A percentile compares a stretch with the other conserved stretches of the same genome.
Evolutionary conservation across 1,284 basidiomycete species (phyloP).

Genomic region (Trichosporon sp.): DNA sequence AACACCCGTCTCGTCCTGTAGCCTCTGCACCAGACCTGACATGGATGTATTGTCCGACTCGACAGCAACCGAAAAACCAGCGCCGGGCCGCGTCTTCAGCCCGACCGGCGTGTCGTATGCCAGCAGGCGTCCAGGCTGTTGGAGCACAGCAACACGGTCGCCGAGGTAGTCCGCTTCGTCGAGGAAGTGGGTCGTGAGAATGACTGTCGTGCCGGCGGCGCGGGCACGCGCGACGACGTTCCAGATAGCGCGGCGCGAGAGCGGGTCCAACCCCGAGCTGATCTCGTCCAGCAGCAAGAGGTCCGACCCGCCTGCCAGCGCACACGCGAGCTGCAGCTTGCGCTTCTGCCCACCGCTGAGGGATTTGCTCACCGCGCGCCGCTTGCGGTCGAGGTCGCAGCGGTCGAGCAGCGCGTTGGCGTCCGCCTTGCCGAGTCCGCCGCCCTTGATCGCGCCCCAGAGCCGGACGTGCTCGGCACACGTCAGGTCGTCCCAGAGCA

Average conservation of each 20-base stretch:
- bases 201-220: slow-evolving; percentile 55
- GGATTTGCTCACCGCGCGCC: slow-evolving; percentile 60
- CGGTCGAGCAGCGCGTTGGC: slow-evolving; percentile 57
- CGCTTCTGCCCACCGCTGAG: slow-evolving; percentile 75
- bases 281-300: slow-evolving; percentile 69
- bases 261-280: slow-evolving; percentile 72
- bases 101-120: slow-evolving; percentile 67
- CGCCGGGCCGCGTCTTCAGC: slow-evolving; percentile 65
- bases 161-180: slow-evolving; percentile 76
- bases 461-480: slow-evolving; percentile 68
- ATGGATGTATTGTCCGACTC: slow-evolving; percentile 15
- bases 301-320: slow-evolving; percentile 60
- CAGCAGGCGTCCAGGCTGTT: slow-evolving; percentile 67
- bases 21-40: neutral
- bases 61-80: slow-evolving; percentile 59
- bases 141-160: slow-evolving; percentile 68
- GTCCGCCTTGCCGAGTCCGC: slow-evolving; percentile 35
- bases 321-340: slow-evolving; percentile 72
- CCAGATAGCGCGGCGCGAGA: slow-evolving; percentile 73
- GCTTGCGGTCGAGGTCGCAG: slow-evolving; percentile 66
- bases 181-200: slow-evolving; percentile 68
- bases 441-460: slow-evolving; percentile 65
- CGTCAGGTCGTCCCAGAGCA: slow-evolving; percentile 69
- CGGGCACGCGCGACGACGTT: slow-evolving; percentile 63
- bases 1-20: neutral